phyloP scores from a whole-genome alignment of 345 rosid species.

The Euphorbia peplus region DNA sequence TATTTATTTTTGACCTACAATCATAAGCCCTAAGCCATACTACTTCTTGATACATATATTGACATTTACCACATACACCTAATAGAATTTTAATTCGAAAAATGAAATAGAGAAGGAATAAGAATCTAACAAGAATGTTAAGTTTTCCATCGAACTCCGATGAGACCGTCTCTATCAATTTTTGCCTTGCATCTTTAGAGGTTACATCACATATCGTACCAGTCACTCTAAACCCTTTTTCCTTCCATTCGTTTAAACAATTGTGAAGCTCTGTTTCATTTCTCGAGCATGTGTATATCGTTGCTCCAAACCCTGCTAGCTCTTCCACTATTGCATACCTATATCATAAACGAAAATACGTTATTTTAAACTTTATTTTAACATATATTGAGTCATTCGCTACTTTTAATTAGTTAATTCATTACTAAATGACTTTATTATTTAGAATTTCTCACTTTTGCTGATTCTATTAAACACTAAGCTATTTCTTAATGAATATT shows the following conservation, averaged over 20 bases:
- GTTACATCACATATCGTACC: conserved; percentile 21
- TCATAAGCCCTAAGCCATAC: too few species aligned
- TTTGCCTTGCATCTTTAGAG: conserved; percentile 14
- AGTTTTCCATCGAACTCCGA: conserved; percentile 17
- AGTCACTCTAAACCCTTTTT: conserved; percentile 23
- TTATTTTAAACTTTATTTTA: neutral
- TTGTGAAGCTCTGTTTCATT: conserved; percentile 6
- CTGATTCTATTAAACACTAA: too few species aligned
- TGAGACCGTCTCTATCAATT: conserved; percentile 11
- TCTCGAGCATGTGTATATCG: conserved; percentile 17
- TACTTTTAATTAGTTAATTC: too few species aligned
- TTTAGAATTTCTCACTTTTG: too few species aligned
- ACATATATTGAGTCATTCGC: neutral
- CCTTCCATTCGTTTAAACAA: conserved; percentile 14
- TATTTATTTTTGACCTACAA: too few species aligned
- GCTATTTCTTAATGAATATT: too few species aligned
- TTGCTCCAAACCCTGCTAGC: conserved; percentile 22
- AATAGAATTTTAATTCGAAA: too few species aligned
- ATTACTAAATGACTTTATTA: too few species aligned
- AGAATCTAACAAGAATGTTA: conserved; percentile 20
- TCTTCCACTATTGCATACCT: conserved; percentile 24
- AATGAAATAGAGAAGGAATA: neutral
- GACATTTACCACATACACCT: too few species aligned
- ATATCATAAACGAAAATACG: neutral
- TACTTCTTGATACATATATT: too few species aligned